Evolutionary conservation across 805 yeast genomes (phyloP), one percentile per base, ranked within the genome.

Genomic region (Ogataea neopini): DNA sequence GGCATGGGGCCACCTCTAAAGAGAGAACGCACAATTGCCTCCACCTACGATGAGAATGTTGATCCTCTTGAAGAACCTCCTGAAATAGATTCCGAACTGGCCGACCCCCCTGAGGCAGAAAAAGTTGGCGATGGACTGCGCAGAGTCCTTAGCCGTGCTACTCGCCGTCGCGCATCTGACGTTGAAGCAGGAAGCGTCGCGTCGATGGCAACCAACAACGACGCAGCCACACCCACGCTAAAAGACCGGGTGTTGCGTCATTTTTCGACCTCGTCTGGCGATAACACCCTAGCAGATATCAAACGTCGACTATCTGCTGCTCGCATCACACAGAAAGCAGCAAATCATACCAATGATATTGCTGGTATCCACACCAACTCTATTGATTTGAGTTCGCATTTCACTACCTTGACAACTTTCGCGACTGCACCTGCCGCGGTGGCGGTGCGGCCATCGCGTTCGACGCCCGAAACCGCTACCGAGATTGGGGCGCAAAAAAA

Each of bases 1-100:
- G 92, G 88, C 1, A 85, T 86, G 92, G 90, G 88, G 1, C 73
- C 71, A 9, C 86, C 92, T 2, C 62, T 78, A 35, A 66, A 64
- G 22, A 68, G 76, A 45, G 91, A 86, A 56, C 68, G 67, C 38
- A 71, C 83, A 0, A 81, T 86, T 45, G 88, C 88, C 3, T 69
- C 71, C 22, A 54, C 71, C 8, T 56, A 58, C 55, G 30, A 36
- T 1, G 47, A 36, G n/a, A 49, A 46, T 22, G 41, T 39, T n/a
- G 43, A 28, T 11, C 25, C 25, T 8, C 25, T 22, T 8, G 25
- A 22, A 6, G 25, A 5, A 5, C 25, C 25, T 8, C 8, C 25
- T n/a, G n/a, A n/a, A 22, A 6, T 22, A 8, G 25, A 22, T 6
- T 8, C 8, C 25, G 71, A 68, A 40, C 63, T 60, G 36, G 57